phyloP scores from a whole-genome alignment of 2,329 filamentous ascomycete species.

The Davidsoniella australis region DNA sequence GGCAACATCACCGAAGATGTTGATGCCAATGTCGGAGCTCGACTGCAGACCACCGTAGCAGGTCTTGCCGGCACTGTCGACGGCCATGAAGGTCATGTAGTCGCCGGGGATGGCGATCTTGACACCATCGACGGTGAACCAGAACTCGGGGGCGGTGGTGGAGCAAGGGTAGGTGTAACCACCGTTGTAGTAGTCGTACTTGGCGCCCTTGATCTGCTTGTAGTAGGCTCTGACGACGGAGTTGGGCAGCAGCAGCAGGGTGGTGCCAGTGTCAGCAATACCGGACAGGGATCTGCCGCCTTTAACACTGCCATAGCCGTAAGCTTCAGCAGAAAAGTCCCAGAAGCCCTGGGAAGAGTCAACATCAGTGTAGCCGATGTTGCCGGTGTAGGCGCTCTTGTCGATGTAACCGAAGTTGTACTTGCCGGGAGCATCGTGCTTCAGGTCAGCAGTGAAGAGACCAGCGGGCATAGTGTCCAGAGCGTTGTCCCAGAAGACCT shows the following conservation, averaged over 20 bases:
- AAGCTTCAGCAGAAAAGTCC: conserved; percentile 29
- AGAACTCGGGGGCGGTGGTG: conserved; percentile 28
- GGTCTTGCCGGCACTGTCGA: conserved; percentile 27
- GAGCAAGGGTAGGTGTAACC: conserved; percentile 32
- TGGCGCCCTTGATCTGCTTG: conserved; percentile 26
- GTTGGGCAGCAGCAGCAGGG: conserved; percentile 41
- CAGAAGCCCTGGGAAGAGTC: conserved; percentile 50
- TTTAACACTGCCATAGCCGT: neutral
- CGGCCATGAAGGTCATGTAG: conserved; percentile 34
- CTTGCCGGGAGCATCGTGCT: conserved; percentile 38
- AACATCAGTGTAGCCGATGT: conserved; percentile 38
- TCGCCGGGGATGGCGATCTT: conserved; percentile 38
- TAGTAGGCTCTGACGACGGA: conserved; percentile 33
- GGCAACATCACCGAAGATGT: conserved; percentile 46
- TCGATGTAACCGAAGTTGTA: conserved; percentile 66
- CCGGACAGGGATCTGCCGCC: neutral
- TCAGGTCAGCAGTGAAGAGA: conserved; percentile 55
- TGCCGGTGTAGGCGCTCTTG: conserved; percentile 40
- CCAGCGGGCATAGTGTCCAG: neutral
- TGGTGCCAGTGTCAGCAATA: conserved; percentile 44
- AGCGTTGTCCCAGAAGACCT: conserved; percentile 25
- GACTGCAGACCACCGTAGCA: conserved; percentile 53
- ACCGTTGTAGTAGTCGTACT: conserved; percentile 23
- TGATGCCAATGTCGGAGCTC: conserved; percentile 27
- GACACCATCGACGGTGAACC: conserved; percentile 40